Evolutionary conservation across 2,329 filamentous ascomycete species (phyloP), one percentile per base, ranked within the genome.

Genomic region (Incumbomyces delicatus): DNA sequence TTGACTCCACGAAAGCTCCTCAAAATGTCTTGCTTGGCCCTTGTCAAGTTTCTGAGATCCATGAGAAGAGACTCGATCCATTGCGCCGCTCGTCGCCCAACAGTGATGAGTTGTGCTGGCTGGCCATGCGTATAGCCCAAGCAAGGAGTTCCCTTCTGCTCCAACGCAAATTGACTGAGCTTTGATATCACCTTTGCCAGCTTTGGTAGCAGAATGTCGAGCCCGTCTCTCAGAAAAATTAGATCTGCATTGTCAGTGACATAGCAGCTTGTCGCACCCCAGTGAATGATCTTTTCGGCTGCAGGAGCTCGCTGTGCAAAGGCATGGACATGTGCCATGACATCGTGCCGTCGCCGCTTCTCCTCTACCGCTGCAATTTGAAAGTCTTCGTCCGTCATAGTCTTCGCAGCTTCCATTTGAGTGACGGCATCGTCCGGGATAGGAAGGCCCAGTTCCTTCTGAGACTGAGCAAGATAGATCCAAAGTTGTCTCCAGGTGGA

Each of bases 401-500:
- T 73, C 37, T 89, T 70, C 50, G 89, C 75, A n/a, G 78, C 76
- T 53, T 76, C 74, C 77, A 95, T 85, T 65, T 88, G 77, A 49
- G 81, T 75, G 44, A 95, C 71, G 7, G 88, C 88, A 58, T 90
- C 79, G 16, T 75, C 65, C 12, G 77, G 80, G 61, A 95, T 89
- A 7, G 76, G 70, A 39, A 94, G 76, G 2, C 87, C 87, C 2
- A 94, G 76, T 64, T 89, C 83, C 63, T 81, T 81, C 71, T 95
- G 83, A 8, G 77, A 74, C 71, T 94, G 83, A 18, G 88, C 88
- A 10, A 95, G 82, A 67, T 76, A 81, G 37, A 90, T 71, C 89
- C 89, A 95, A 14, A 95, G 78, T 63, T 85, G 76, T 53, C 88
- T 80, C 87, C 87, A 94, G 46, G 80, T 87, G 35, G 78, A 81